phyloP scores from a whole-genome alignment of 345 rosid species.

The Gossypium mustelinum region DNA sequence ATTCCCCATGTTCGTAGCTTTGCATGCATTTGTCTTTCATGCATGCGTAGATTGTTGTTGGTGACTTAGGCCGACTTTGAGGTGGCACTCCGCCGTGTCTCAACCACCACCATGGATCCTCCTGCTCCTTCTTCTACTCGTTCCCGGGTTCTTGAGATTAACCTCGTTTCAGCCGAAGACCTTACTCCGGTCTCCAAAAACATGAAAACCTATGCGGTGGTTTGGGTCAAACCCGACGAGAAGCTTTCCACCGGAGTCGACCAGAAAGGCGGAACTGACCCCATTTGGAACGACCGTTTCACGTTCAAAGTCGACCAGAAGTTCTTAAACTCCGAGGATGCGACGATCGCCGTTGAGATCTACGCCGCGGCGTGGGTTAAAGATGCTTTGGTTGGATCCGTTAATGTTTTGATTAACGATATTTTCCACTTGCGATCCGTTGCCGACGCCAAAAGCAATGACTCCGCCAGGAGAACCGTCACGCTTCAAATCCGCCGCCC shows the following conservation, averaged over 20 bases:
- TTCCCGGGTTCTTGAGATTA: conserved; percentile 67
- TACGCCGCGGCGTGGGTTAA: conserved; percentile 87
- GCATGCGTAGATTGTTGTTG: not conserved
- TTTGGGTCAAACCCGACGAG: conserved; percentile 65
- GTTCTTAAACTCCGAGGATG: conserved; percentile 48
- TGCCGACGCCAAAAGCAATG: conserved; percentile 23
- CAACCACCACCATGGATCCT: conserved; percentile 28
- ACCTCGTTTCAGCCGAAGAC: conserved; percentile 73
- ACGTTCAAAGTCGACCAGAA: conserved; percentile 69
- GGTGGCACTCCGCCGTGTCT: not conserved
- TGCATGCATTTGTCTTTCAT: conserved; percentile 2
- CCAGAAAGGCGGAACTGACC: conserved; percentile 56
- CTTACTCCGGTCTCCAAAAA: conserved; percentile 61
- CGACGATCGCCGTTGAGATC: conserved; percentile 67
- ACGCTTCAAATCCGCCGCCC: conserved; percentile 69
- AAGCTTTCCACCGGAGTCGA: conserved; percentile 74
- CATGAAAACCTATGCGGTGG: conserved; percentile 83
- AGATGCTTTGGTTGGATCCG: conserved; percentile 66
- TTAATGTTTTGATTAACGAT: conserved; percentile 54
- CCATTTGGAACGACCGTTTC: conserved; percentile 81
- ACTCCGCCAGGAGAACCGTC: conserved; percentile 37
- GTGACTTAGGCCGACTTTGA: not conserved
- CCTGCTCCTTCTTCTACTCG: conserved; percentile 27
- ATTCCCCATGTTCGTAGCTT: not conserved
- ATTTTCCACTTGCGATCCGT: conserved; percentile 35